phyloP scores from a whole-genome alignment of 2,329 filamentous ascomycete genomes.

The Cordyceps javanica region DNA sequence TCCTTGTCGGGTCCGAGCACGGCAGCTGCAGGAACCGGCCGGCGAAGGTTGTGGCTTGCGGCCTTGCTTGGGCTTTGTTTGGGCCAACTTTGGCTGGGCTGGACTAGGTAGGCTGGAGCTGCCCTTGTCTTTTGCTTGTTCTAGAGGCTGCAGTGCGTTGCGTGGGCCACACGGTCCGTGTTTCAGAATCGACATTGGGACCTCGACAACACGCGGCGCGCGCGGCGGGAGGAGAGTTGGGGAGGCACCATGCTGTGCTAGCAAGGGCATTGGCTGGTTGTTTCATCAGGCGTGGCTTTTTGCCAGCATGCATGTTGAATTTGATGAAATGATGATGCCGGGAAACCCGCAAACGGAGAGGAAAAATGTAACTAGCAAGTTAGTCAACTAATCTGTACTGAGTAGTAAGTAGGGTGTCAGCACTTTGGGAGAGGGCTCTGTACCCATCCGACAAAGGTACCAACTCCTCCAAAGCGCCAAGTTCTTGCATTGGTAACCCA shows the following conservation, averaged over 20 bases:
- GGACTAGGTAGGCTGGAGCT: neutral
- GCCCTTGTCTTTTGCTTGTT: no score
- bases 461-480: no score
- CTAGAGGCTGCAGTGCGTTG: neutral
- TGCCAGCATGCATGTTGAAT: neutral
- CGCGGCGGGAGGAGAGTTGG: no score
- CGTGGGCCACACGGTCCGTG: neutral
- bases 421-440: no score
- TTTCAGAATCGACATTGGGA: neutral
- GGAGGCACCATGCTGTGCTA: no score
- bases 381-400: neutral
- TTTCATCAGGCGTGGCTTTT: conserved; percentile 1
- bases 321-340: neutral
- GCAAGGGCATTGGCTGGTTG: neutral
- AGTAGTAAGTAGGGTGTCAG: no score
- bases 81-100: neutral
- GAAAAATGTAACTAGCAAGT: neutral
- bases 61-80: neutral
- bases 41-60: no score
- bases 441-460: no score
- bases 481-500: no score
- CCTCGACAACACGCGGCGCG: neutral
- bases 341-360: conserved; percentile 7
- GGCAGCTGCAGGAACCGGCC: neutral
- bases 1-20: neutral